Evolutionary conservation across 2,329 filamentous ascomycete genomes (phyloP).

Genomic region (Beauveria varroae): DNA sequence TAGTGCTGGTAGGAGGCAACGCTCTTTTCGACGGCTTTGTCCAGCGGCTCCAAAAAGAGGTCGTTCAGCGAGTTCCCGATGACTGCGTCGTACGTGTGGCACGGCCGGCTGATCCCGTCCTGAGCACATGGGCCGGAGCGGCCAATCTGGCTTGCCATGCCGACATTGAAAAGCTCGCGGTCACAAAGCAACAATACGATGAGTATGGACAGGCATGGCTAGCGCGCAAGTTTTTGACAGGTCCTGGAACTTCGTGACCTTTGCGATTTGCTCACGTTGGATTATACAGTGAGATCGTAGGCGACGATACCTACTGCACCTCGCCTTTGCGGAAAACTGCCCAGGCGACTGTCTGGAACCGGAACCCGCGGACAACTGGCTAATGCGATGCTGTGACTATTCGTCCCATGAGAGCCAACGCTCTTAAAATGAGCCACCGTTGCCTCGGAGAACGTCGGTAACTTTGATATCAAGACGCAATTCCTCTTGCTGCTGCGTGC

Average conservation of each 20-base stretch:
- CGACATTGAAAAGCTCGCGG: slow-evolving; percentile 58
- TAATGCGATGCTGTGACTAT: no score
- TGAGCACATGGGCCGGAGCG: slow-evolving; percentile 80
- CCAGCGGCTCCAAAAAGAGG: slow-evolving; percentile 66
- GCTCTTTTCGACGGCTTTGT: slow-evolving; percentile 73
- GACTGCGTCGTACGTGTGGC: slow-evolving; percentile 73
- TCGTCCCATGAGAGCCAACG: no score
- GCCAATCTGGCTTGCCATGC: slow-evolving; percentile 65
- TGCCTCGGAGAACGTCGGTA: no score
- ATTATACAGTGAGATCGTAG: background rate
- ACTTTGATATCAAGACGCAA: no score
- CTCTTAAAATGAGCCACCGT: no score
- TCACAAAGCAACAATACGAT: slow-evolving; percentile 87
- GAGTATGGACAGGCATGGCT: slow-evolving; percentile 75
- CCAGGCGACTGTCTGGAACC: no score
- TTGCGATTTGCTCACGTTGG: background rate
- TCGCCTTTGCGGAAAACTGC: no score
- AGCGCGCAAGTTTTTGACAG: slow-evolving; percentile 57
- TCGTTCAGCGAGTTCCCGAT: slow-evolving; percentile 63
- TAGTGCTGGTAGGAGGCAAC: slow-evolving; percentile 84
- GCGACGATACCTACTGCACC: no score
- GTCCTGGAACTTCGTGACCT: slow-evolving; percentile 20
- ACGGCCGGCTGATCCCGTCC: slow-evolving; percentile 63
- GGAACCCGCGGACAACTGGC: no score
- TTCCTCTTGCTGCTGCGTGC: no score